These are phyloP conservation scores for Malbranchea zuffiana DNA, from an alignment of 2,329 filamentous ascomycete species.

Conservation along the genomic window DNA sequence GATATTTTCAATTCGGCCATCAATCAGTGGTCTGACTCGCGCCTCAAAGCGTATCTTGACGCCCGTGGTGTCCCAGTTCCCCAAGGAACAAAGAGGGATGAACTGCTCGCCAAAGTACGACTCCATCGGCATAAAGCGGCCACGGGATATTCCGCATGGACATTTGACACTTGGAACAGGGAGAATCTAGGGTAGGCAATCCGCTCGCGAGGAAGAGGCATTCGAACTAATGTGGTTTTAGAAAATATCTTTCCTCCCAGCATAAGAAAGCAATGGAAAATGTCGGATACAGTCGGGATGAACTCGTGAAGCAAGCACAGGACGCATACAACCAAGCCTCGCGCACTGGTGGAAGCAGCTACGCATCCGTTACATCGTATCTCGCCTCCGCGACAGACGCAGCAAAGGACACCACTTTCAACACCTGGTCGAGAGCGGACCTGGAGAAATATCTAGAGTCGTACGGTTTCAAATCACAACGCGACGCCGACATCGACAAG, in stretches of 20 bases:
- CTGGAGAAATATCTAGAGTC: conserved; percentile 70
- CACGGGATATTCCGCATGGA: conserved; percentile 60
- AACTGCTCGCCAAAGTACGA: conserved; percentile 64
- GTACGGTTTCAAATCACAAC: conserved; percentile 59
- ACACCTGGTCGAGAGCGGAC: conserved; percentile 60
- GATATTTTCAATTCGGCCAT: conserved; percentile 56
- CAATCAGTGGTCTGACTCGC: conserved; percentile 59
- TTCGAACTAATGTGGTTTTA: too few relatives aligned
- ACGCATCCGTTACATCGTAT: conserved; percentile 60
- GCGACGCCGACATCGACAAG: conserved; percentile 58
- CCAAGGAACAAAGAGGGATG: conserved; percentile 58
- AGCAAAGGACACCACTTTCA: conserved; percentile 56
- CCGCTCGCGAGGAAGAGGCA: too few relatives aligned
- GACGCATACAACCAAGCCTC: conserved; percentile 38
- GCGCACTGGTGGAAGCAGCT: conserved; percentile 35
- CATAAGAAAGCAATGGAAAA: conserved; percentile 49
- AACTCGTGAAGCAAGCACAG: conserved; percentile 51
- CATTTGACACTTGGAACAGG: conserved; percentile 63
- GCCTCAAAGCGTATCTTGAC: conserved; percentile 68
- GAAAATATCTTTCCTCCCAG: conserved; percentile 40
- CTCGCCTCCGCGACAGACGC: conserved; percentile 54
- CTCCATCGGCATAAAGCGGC: conserved; percentile 60
- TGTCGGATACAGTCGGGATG: conserved; percentile 57
- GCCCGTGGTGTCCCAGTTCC: conserved; percentile 65
- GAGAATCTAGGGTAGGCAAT: conserved; percentile 52